Base-by-base conservation (phyloP, 495 filamentous ascomycete genomes). In the Haplographium delicatum region DNA sequence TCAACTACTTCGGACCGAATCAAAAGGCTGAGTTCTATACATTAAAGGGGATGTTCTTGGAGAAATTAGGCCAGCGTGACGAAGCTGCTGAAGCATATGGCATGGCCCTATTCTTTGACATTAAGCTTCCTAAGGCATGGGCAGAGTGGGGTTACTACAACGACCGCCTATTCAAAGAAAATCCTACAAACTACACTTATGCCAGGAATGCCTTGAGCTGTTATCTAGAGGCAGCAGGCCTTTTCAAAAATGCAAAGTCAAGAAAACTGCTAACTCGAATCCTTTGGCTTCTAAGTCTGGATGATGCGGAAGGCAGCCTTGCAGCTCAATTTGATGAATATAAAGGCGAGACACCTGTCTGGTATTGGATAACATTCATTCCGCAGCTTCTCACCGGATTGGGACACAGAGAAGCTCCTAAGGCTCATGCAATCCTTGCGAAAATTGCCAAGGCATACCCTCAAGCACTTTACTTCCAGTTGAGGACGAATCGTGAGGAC, bases 351-450 rank as follows among this genome's bases (percentile, higher is more conserved):
- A 89, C 85, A 5, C 90, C 89, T 1, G 85, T 93, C 15, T 99
- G 94, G 94, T 97, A 96, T 67, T 99, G 94, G 94, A 96, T 96
- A 49, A 96, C 93, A 0, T 99, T 90, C 65, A 96, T 99, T 56
- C 94, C 94, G 19, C 94, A 99, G 63, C 79, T 99, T 34, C 75
- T 99, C 23, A 88, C 85, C 33, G 91, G 89, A 44, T 72, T 97
- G 51, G 87, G 84, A 8, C 84, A 95, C 55, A 88, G 88, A 49
- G 94, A 99, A 68, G 90, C 89, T 13, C 78, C 80, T n/a, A 81
- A 94, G 40, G 84, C 89, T 51, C 82, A 91, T 49, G 75, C 70
- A 38, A 84, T 99, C 27, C 72, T 99, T 18, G 75, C 86, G 19
- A 96, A 95, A 71, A 90, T 99, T 59, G 94, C 94, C 27, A 97